Conservation (phyloP, 2,329 filamentous ascomycete species). For the Sarocladium kiliense region DNA sequence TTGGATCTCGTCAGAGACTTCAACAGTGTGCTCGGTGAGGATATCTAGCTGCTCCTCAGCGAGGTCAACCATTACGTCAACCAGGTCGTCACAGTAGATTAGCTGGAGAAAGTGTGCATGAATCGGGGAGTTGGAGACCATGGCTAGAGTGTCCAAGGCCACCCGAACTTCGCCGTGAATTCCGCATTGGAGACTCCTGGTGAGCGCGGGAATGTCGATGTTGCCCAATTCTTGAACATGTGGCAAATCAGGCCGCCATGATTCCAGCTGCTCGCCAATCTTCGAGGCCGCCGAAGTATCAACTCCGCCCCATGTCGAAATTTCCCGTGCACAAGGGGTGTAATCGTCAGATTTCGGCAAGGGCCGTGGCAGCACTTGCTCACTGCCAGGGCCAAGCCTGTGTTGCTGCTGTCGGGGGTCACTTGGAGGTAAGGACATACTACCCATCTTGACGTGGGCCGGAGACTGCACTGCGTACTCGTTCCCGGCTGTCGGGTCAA, state of each 20-base stretch:
- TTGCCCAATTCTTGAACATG: constrained; percentile 72
- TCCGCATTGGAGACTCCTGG: constrained; percentile 82
- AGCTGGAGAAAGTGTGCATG: constrained; percentile 63
- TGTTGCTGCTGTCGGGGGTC: constrained; percentile 21
- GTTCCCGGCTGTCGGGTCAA: constrained; percentile 31
- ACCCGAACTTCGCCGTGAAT: constrained; percentile 86
- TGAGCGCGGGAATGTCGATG: constrained; percentile 86
- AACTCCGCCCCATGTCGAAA: constrained; percentile 66
- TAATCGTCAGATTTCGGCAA: constrained; percentile 47
- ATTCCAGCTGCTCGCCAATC: constrained; percentile 61
- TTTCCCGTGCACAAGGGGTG: constrained; percentile 46
- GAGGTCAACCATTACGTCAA: constrained; percentile 84
- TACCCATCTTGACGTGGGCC: constrained; percentile 35
- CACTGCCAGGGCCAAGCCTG: constrained; percentile 11
- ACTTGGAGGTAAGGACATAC: constrained; percentile 33
- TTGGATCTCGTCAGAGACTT: constrained; percentile 82
- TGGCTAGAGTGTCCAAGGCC: constrained; percentile 77
- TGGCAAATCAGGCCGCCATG: constrained; percentile 70
- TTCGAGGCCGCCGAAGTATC: constrained; percentile 52
- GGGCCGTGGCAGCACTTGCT: constrained; percentile 31
- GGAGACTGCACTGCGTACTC: constrained; percentile 23
- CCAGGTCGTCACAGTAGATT: constrained; percentile 75
- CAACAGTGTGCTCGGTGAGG: constrained; percentile 76
- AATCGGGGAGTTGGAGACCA: constrained; percentile 57
- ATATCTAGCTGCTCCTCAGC: constrained; percentile 83